Percentiles rank a stretch among this genome's conserved stretches.
These are phyloP conservation scores for Saturnispora gosingensis DNA, from an alignment of 805 yeast species.

Conservation along the genomic window DNA sequence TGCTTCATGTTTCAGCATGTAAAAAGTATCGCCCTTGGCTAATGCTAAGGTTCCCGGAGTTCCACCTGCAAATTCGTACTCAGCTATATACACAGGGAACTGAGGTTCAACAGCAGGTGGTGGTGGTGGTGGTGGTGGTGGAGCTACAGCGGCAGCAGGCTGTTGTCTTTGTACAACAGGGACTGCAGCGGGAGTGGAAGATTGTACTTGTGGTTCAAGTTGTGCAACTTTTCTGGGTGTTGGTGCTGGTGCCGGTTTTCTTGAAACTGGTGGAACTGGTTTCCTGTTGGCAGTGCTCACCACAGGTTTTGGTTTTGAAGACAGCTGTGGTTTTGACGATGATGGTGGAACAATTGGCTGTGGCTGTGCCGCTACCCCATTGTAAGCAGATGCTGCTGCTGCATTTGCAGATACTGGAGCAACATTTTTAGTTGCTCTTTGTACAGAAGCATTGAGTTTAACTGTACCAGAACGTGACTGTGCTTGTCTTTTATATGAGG, in stretches of 20 bases:
- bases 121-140: conserved; percentile 67
- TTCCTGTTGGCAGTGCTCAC: conserved; percentile 16
- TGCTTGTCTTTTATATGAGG: conserved; percentile 19
- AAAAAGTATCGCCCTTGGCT: conserved; percentile 64
- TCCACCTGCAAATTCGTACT: conserved; percentile 82
- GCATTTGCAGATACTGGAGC: conserved; percentile 9
- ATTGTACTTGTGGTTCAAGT: not conserved
- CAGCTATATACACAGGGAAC: conserved; percentile 73
- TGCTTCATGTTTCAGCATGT: conserved; percentile 60
- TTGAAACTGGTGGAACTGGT: conserved; percentile 14
- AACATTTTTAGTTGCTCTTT: not conserved
- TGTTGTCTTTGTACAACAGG: not conserved
- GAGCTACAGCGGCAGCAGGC: conserved; percentile 3
- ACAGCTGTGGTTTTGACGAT: conserved; percentile 8
- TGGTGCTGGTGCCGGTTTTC: conserved; percentile 7
- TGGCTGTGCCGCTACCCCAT: conserved; percentile 3
- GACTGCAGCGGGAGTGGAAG: not conserved
- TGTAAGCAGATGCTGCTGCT: conserved; percentile 28
- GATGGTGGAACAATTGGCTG: conserved; percentile 8
- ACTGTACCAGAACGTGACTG: not conserved
- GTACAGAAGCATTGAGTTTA: not conserved
- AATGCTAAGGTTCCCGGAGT: conserved; percentile 77
- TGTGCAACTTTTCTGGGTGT: conserved; percentile 5
- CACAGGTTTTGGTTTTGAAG: conserved; percentile 15
- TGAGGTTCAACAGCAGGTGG: conserved; percentile 57